Evolutionary conservation across 1,284 basidiomycete genomes (phyloP), one percentile per base, ranked within the genome.

Genomic region (Ceratorhiza oryzae-sativae): DNA sequence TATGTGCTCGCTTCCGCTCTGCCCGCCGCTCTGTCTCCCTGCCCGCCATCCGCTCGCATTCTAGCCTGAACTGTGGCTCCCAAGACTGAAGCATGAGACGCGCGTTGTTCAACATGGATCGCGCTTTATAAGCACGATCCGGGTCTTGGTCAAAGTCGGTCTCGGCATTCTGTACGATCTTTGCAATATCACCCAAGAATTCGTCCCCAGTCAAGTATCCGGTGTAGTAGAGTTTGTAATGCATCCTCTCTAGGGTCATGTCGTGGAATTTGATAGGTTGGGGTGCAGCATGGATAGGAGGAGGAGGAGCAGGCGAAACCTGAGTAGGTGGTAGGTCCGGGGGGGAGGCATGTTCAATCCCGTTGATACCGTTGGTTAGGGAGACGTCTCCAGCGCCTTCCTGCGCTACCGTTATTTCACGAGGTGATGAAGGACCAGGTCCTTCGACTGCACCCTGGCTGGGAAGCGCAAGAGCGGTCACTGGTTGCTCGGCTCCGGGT

Each of bases 201-300:
- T 93, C 88, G 61, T 89, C 86, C 0, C 93, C 92, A 0, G 94
- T 95, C 42, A 94, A 87, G 80, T 99, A 99, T 70, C 90, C 89
- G 72, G 90, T 90, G 79, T 89, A 90, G 82, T 94, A 94, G 15
- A 99, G 84, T 71, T 94, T 90, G 42, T 86, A 83, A 77, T 96
- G 92, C 87, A 99, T 95, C 75, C 86, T 89, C 78, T 98, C 97
- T 34, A 99, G 85, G 79, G 97, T 94, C 82, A 97, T 89, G 77
- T 95, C 87, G 79, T 88, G 91, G 25, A 93, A 81, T 41, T 78
- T 75, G 30, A 78, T 77, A 9, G 67, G 70, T 12, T 56, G 76
- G 2, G 55, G 58, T 1, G 59, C 41, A 5, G 65, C 74, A 63
- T 73, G 75, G 36, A 72, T 30, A 34, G 77, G 78, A 41, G 75